Percentiles rank a stretch among this genome's conserved stretches.
Conservation (phyloP, 2,329 filamentous ascomycete species). For the Xylaria sp. region DNA sequence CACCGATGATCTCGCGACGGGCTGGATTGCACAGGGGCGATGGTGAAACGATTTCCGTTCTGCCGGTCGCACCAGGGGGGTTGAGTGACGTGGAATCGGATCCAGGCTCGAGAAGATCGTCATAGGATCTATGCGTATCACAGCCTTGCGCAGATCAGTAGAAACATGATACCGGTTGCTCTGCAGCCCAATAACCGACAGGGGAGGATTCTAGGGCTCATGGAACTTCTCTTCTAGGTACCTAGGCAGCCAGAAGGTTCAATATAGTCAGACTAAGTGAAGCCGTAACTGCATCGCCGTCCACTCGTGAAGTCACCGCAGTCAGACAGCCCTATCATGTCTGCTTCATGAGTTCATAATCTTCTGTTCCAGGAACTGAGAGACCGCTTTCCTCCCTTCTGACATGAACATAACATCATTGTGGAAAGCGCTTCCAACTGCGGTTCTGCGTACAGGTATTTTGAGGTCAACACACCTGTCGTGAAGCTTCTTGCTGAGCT, state of each 20-base stretch:
- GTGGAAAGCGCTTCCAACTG: conserved; percentile 48
- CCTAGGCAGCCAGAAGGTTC: background rate
- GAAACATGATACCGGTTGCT: background rate
- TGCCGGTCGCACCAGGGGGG: background rate
- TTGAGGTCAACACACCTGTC: conserved; percentile 44
- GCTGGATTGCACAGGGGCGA: background rate
- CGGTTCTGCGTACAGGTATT: conserved; percentile 40
- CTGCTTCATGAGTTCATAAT: conserved; percentile 7
- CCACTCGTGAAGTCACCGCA: background rate
- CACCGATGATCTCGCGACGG: background rate
- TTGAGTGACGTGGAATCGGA: background rate
- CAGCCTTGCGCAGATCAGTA: background rate
- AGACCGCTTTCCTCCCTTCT: conserved; percentile 42
- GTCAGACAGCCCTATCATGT: background rate
- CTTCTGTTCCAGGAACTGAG: conserved; percentile 37
- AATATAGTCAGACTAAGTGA: background rate
- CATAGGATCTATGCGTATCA: background rate
- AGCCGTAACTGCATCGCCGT: too few relatives aligned
- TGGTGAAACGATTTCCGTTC: background rate
- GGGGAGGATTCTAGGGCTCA: background rate
- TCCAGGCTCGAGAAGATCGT: background rate
- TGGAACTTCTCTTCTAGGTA: background rate
- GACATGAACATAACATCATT: conserved; percentile 48
- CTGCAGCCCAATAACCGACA: background rate
- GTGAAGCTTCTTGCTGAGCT: conserved; percentile 44